Percentiles rank a stretch among this genome's conserved stretches.
Evolutionary conservation across 2,329 filamentous ascomycete genomes (phyloP).

Genomic region (Trichoderma sp.): DNA sequence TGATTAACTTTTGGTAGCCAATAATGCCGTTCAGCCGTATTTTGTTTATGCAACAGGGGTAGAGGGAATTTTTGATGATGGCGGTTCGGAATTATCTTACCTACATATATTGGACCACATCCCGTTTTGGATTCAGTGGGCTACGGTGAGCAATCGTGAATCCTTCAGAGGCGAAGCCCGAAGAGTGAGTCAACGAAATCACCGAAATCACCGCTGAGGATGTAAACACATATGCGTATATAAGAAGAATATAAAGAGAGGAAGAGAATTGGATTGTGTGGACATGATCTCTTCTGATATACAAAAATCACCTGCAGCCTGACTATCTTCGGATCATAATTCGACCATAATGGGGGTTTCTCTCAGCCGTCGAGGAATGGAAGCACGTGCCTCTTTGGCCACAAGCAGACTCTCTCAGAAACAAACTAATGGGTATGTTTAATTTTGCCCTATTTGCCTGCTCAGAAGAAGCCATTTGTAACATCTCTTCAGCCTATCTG

Average conservation of each 20-base stretch:
- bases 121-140: neutral
- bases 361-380: neutral
- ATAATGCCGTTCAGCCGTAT: neutral
- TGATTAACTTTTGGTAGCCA: neutral
- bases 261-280: neutral
- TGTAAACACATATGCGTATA: neutral
- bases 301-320: neutral
- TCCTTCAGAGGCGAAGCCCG: neutral
- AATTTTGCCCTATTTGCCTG: neutral
- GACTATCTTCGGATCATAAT: neutral
- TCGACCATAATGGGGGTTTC: slow-evolving; percentile 16
- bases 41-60: neutral
- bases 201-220: neutral
- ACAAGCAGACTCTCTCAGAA: slow-evolving; percentile 30
- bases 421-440: slow-evolving; percentile 40
- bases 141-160: neutral
- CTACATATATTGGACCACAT: neutral
- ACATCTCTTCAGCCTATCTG: slow-evolving; percentile 33
- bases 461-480: neutral
- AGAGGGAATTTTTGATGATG: neutral
- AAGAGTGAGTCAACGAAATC: neutral
- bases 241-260: neutral
- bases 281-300: neutral
- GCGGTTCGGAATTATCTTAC: neutral
- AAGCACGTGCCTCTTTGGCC: neutral